Evolutionary conservation across 257 asterid species (phyloP), one percentile per base, ranked within the genome.

Genomic region (Solanum rostratum): DNA sequence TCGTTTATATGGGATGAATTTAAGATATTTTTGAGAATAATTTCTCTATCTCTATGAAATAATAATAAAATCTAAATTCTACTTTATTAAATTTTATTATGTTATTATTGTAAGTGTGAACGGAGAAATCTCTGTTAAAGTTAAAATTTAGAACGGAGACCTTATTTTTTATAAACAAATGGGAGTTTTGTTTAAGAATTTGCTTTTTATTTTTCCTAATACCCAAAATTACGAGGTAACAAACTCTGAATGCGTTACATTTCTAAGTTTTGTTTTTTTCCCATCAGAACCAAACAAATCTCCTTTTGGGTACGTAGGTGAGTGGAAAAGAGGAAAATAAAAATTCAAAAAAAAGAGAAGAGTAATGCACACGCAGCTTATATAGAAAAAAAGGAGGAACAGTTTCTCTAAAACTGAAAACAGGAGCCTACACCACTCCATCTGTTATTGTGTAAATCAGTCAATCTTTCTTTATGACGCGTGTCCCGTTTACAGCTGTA

Each of bases 401-500:
- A 50, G 82, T 30, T 5, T 50, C 41, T 10, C 63, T 50, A 78
- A 49, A 78, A 74, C 81, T 24, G 60, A 74, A 74, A 74, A 74
- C 81, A 74, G 81, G 43, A 46, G 16, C 81, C 82, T 49, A 76
- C 18, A 76, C 63, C 45, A 50, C 10, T 50, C 82, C 82, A 78
- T 78, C 63, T 78, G 82, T 78, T 78, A 66, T 29, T 89, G 87
- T 90, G 90, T 84, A 87, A 90, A 89, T 88, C 88, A 87, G 91
- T 88, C 90, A 87, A 87, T 85, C 85, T 71, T 22, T 79, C 19
- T 30, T 78, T 79, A 80, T 81, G 98, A 93, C 95, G 97, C 97
- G 99, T 93, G 99, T 95, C 89, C 89, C 87, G 88, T 91, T 4
- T 88, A 93, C 97, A 94, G 99, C 97, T 95, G 99, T 95, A 88